These are phyloP conservation scores for Mycena amicta DNA, from an alignment of 768 basidiomycete genomes.

Conservation along the genomic window DNA sequence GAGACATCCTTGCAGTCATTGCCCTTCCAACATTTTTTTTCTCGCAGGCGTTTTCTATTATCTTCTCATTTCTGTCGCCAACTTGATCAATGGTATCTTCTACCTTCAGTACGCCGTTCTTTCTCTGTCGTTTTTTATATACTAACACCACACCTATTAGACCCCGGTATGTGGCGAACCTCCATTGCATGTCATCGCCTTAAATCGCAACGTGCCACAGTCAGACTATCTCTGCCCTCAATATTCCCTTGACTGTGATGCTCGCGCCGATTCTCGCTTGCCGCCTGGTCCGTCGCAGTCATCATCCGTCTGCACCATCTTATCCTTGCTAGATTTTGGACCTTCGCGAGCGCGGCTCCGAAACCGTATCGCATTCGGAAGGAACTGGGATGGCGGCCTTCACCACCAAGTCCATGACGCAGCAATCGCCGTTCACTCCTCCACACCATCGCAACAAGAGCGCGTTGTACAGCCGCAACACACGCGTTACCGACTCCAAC, in stretches of 20 bases:
- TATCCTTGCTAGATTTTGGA: constrained; percentile 63
- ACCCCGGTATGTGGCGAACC: too few species aligned
- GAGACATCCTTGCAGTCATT: constrained; percentile 12
- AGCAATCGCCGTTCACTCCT: constrained; percentile 56
- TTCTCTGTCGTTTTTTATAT: too few species aligned
- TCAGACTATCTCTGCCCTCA: constrained; percentile 82
- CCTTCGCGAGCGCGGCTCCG: constrained; percentile 78
- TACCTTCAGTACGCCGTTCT: constrained; percentile 6
- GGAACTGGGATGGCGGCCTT: constrained; percentile 70
- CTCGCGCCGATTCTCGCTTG: constrained; percentile 76
- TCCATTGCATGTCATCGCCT: too few species aligned
- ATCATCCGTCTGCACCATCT: too few species aligned
- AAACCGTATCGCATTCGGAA: constrained; percentile 75
- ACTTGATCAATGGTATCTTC: constrained; percentile 69
- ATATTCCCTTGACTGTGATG: constrained; percentile 85
- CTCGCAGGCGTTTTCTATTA: constrained; percentile 78
- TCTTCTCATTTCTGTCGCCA: constrained; percentile 83
- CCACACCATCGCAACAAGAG: constrained; percentile 49
- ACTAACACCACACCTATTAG: too few species aligned
- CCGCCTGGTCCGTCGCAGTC: too few species aligned
- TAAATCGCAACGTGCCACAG: too few species aligned
- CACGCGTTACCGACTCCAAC: constrained; percentile 61
- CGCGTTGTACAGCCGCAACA: constrained; percentile 40
- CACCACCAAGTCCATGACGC: constrained; percentile 62
- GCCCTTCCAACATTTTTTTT: neutral